Base-by-base conservation (phyloP, 73 alveolate genomes). In the Paramecium biaurelia region DNA sequence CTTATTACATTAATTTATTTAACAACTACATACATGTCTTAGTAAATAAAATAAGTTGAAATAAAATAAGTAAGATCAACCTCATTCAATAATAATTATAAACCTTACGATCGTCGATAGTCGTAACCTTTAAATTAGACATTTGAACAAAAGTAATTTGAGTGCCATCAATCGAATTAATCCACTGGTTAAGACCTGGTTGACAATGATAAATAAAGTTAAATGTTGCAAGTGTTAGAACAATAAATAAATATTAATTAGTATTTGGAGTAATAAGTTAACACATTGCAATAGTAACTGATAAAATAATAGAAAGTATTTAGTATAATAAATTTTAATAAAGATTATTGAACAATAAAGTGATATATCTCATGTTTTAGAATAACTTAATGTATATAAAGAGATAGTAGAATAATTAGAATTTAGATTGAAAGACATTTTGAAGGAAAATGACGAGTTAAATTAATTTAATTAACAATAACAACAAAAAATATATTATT, bases 151-250 rank as follows among this genome's bases (percentile, higher is more conserved):
- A 34, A 74, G 59, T 32, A 28, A 34, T n/a, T n/a, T 2, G 32
- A 74, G 7, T 63, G 10, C 24, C 87, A 34, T 32, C 28, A 74
- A 34, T 74, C 87, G 21, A 74, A 21, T 37, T 74, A 41, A 41
- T 74, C 87, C 15, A 74, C 87, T 21, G 87, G 87, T 21, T 37
- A 74, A 41, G 87, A 74, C n/a, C 11, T 74, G 15, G 8, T 63
- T 32, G 84, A 63, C 14, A 63, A 14, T 26, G 67, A 74, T 10
- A 41, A 74, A 34, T 37, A 74, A 74, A 74, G 3, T 7, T 10
- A 74, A 74, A 74, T 74, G 45, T 20, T 74, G 32, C 30, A 70
- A 32, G 63, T 41, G 2, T 37, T 74, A 15, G 87, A 74, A 74
- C 32, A 74, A 74, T 41, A 74, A 41, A 74, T 74, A 14, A 37